Base-by-base conservation (phyloP, 108 stramenopile genomes). In the Nitzschia putrida region DNA sequence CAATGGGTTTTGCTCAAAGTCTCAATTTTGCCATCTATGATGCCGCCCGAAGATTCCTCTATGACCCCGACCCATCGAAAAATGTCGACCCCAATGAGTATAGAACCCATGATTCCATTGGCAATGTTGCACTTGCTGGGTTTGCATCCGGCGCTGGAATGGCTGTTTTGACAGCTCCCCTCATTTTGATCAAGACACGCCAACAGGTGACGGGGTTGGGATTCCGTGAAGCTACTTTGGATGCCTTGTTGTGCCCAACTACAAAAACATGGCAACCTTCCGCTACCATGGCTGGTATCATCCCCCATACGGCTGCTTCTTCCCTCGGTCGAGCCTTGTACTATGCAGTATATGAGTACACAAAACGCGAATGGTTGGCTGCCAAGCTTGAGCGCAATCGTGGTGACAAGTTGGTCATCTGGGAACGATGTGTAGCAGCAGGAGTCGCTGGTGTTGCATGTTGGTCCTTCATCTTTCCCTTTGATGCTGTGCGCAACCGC, bases 1-100 rank as follows among this genome's bases (percentile, higher is more conserved):
- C 88, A 34, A 71, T 86, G 1, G 91, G 91, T 34, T 21, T 87
- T 34, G 75, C 90, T 8, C 85, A 85, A 61, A 78, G 79, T 43
- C 29, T 90, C 21, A 93, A 88, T 74, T 93, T 93, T 74, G 77
- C 86, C 7, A 64, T 79, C 12, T 93, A 90, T 59, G 91, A 93
- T 69, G 73, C 85, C 9, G 66, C 75, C 8, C 69, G 91, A 61
- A 52, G 87, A 49, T 43, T 79, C 10, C 72, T 93, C 61, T 58
- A 84, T 61, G 43, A 22, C 21, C 24, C 64, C 14, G 60, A 49
- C 14, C 47, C 14, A 18, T 18, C 47, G 18, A 18, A 49, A 5
- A 41, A 43, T 18, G 58, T 50, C 11, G 43, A 11, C 14, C 11
- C 23, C 24, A 66, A 42, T 24, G 80, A 85, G 56, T 92, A 92